A percentile compares a stretch with the other conserved stretches of the same genome.
Conservation (phyloP, 768 basidiomycete genomes). For the Serendipita sp. region DNA sequence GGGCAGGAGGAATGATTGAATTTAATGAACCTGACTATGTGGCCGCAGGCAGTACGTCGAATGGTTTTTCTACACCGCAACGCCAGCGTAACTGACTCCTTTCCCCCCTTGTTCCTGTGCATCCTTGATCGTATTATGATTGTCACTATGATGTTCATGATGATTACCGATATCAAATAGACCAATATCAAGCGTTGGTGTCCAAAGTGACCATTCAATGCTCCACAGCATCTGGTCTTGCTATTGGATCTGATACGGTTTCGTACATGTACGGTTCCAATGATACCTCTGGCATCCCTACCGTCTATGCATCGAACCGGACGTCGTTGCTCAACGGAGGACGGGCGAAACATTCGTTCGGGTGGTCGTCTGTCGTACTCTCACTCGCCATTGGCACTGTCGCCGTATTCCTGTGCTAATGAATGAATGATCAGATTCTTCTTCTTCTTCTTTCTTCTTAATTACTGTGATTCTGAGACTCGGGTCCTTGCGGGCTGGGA, state of each 20-base stretch:
- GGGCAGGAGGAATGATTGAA: constrained; percentile 73
- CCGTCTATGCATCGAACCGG: constrained; percentile 40
- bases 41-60: constrained; percentile 32
- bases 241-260: constrained; percentile 23
- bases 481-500: too few relatives aligned
- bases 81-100: background rate
- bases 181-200: constrained; percentile 55
- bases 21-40: constrained; percentile 66
- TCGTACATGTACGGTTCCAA: constrained; percentile 52
- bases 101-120: too few relatives aligned
- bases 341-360: background rate
- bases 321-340: constrained; percentile 38
- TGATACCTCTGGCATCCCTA: constrained; percentile 33
- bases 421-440: background rate
- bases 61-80: background rate
- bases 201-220: constrained; percentile 49
- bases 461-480: too few relatives aligned
- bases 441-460: too few relatives aligned
- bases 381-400: background rate
- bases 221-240: constrained; percentile 29
- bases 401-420: background rate
- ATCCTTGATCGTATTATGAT: too few relatives aligned
- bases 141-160: too few relatives aligned
- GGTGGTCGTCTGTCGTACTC: background rate
- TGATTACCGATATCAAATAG: constrained; percentile 16